Base-by-base conservation (phyloP, 2,329 filamentous ascomycete species). In the Talaromyces sp. region DNA sequence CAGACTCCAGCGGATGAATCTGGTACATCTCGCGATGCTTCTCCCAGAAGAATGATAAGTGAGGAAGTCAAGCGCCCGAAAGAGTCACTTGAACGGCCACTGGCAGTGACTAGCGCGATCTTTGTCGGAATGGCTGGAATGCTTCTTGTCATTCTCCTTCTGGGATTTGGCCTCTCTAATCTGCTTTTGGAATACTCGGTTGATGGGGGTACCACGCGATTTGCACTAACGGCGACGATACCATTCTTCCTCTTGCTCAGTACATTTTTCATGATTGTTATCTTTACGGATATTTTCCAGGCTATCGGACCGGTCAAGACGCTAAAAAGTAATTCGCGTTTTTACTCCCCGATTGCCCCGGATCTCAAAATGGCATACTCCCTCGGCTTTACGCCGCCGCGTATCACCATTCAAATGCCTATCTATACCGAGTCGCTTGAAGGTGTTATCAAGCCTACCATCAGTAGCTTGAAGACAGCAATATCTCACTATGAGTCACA, bases 361-460 rank as follows among this genome's bases (percentile, higher is more conserved):
- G 67, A 71, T 63, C 61, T 68, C 56, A 52, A 65, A 58, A 61
- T 25, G 13, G 68, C 68, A 3, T 69, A 69, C 52, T 62, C 69
- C 41, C 27, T 68, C 2, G 69, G 69, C 39, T 70, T 70, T 58
- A 35, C 33, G 8, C 64, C 64, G 31, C 39, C 83, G 82, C 69
- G 79, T 17, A 68, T 85, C 66, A 94, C 91, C 3, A 90, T 96
- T 49, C 92, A 96, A 73, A 93, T 91, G 75, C 92, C 92, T 4
- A 90, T 96, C 0, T 96, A 95, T 81, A 95, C 94, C 76, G 92
- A 96, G 75, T 91, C 91, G 69, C 83, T 96, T 2, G 80, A 80
- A 41, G 86, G 83, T 67, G 92, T 96, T 71, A 86, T 87, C 68
- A 78, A 80, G 54, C 85, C 85, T 0, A 87, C 85, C 0, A 81